Percentiles rank a stretch among this genome's conserved stretches.
phyloP scores from a whole-genome alignment of 352 stramenopile species.

The Elongisporangium prolatum region DNA sequence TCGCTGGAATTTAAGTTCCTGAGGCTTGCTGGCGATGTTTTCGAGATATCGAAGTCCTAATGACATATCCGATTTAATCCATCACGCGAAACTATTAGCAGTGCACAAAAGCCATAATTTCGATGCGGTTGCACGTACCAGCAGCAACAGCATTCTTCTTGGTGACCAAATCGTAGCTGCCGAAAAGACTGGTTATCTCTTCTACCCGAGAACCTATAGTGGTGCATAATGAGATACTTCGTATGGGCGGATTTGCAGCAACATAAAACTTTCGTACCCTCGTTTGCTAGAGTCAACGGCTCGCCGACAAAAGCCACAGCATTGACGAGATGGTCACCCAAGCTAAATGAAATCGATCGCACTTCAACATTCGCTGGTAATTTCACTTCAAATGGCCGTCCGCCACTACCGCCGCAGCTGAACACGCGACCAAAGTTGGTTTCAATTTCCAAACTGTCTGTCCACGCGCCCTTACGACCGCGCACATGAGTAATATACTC shows the following conservation, averaged over 20 bases:
- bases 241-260: neutral
- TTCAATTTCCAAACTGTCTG: constrained; percentile 44
- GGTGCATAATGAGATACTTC: neutral
- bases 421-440: constrained; percentile 67
- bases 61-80: neutral
- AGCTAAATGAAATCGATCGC: constrained; percentile 50
- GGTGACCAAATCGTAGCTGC: neutral
- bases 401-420: constrained; percentile 53
- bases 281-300: neutral
- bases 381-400: constrained; percentile 41
- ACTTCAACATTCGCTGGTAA: constrained; percentile 35
- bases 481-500: constrained; percentile 46
- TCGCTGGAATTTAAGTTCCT: constrained; percentile 59
- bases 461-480: constrained; percentile 76
- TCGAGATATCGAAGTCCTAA: constrained; percentile 59
- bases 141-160: neutral
- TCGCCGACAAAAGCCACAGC: constrained; percentile 40
- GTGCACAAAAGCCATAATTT: neutral
- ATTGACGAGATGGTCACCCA: constrained; percentile 68
- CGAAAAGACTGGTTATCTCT: neutral
- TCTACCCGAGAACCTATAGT: neutral
- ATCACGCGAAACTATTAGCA: constrained; percentile 3
- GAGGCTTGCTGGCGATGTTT: constrained; percentile 51
- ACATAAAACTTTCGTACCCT: neutral
- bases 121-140: neutral